Evolutionary conservation across 2,329 filamentous ascomycete species (phyloP).

Genomic region (Fusarium luffae): DNA sequence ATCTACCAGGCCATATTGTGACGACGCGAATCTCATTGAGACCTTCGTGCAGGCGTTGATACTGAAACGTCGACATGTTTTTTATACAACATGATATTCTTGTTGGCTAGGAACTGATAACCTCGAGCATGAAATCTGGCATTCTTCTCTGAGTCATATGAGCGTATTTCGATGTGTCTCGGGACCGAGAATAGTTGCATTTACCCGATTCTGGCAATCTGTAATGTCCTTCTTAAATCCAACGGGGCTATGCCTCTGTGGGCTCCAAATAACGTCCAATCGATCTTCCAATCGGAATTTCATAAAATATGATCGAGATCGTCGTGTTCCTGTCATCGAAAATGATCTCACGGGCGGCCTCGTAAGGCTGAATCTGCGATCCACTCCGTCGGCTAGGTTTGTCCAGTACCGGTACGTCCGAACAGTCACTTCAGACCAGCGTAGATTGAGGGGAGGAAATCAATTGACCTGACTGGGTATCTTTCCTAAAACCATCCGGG

Average conservation of each 20-base stretch:
- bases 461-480: constrained; percentile 7
- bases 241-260: not conserved
- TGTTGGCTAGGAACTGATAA: not conserved
- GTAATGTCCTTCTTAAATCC: fast-evolving
- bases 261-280: not conserved
- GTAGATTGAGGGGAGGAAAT: not conserved
- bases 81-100: not conserved
- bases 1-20: not conserved
- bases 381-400: too few relatives aligned
- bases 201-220: not conserved
- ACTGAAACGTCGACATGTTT: not conserved
- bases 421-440: not conserved
- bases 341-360: not conserved
- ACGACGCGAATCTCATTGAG: not conserved
- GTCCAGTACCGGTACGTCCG: too few relatives aligned
- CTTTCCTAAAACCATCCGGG: not conserved
- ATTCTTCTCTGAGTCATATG: not conserved
- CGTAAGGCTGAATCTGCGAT: not conserved
- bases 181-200: not conserved
- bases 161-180: fast-evolving
- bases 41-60: not conserved
- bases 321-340: fast-evolving
- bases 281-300: not conserved
- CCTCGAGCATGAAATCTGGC: not conserved
- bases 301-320: not conserved